These are phyloP conservation scores for Smithsoniella earleae DNA, from an alignment of 163 green algal species.

Conservation along the genomic window DNA sequence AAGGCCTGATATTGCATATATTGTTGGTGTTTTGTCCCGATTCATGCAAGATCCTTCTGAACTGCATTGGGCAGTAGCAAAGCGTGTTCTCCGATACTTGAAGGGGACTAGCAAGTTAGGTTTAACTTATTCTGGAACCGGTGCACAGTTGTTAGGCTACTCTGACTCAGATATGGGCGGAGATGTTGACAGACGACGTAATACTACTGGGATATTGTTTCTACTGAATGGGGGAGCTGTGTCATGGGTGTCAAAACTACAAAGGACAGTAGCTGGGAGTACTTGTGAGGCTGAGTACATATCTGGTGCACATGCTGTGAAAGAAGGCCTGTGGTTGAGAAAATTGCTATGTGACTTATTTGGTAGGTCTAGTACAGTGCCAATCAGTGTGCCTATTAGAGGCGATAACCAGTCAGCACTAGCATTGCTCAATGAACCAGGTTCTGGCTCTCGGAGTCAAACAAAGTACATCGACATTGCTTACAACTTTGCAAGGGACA, in stretches of 20 bases:
- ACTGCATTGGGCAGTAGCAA: conserved; percentile 37
- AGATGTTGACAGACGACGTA: conserved; percentile 33
- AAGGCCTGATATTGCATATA: conserved; percentile 39
- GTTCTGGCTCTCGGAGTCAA: background rate
- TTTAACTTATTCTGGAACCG: conserved; percentile 23
- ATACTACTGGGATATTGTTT: conserved; percentile 42
- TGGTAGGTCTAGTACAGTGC: background rate
- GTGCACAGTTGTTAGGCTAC: conserved; percentile 32
- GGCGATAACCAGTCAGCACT: conserved; percentile 36
- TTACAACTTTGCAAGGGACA: background rate
- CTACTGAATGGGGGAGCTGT: conserved; percentile 34
- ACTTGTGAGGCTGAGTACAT: conserved; percentile 51
- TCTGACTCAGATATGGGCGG: conserved; percentile 41
- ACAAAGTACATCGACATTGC: conserved; percentile 10
- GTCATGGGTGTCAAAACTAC: conserved; percentile 40
- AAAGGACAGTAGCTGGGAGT: conserved; percentile 40
- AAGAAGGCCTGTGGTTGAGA: conserved; percentile 41
- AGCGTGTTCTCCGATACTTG: conserved; percentile 40
- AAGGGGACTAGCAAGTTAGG: conserved; percentile 29
- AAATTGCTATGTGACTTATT: conserved; percentile 36
- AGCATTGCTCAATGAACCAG: conserved; percentile 33
- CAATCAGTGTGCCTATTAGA: conserved; percentile 7
- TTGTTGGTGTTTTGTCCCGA: conserved; percentile 36
- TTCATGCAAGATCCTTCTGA: conserved; percentile 35
- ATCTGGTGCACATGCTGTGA: conserved; percentile 35